Base-by-base conservation (phyloP, 768 basidiomycete species). In the Amanita brunnescens region DNA sequence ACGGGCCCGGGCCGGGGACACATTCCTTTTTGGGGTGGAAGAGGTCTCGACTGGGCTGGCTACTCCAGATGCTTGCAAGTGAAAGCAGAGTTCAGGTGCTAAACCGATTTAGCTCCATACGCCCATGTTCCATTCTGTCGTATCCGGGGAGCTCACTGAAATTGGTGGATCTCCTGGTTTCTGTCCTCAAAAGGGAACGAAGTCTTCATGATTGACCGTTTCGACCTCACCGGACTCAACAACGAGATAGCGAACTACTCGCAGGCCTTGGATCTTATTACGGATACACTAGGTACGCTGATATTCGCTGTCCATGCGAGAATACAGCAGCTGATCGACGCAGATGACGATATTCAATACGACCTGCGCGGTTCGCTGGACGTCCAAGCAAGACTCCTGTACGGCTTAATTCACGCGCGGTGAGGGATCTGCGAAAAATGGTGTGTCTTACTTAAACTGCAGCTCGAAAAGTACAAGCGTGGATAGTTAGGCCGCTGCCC, bases 401-500 rank as follows among this genome's bases (percentile, higher is more conserved):
- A 99, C 58, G 95, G 95, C 5, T 79, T 98, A 47, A 97, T 97
- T 37, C 95, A 99, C 61, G 93, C 96, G 3, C 75, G 95, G 55
- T 98, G 92, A 77, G 95, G 3, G 94, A 95, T 8, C 74, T 99
- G 5, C 77, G 84, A 13, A 99, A 99, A 70, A 99, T 98, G 95
- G 95, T 92, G 55, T 54, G 64, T 3, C n/a, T 51, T 18, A 35
- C 6, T 2, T 34, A 13, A 23, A 14, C 23, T 49, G 20, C 58
- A 89, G 88, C 78, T 97, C 52, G 93, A 97, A 59, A 99, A 99
- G 70, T 97, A 95, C 76, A 96, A 94, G 67, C 87, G 91, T 57
- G 93, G 91, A 49, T 96, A 99, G 66, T 99, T 99, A 60, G 95
- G 96, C 23, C 88, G 96, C 42, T 99, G 96, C 69, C 96, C 96